These are phyloP conservation scores for Verticillium albo-atrum DNA, from an alignment of 2,329 filamentous ascomycete species.

Conservation along the genomic window DNA sequence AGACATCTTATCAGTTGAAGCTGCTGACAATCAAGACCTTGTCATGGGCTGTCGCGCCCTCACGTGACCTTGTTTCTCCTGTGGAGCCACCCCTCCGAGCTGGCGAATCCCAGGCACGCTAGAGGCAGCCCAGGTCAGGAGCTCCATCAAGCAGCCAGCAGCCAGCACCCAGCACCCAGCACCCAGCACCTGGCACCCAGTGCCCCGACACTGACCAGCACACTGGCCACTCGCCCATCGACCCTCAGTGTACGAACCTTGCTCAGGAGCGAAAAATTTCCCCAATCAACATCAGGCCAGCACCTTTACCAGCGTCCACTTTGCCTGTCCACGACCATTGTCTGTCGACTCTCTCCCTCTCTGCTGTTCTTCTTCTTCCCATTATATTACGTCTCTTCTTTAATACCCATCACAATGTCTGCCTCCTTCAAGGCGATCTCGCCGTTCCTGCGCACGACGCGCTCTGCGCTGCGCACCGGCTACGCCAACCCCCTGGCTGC, in stretches of 20 bases:
- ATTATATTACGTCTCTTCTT: constrained; percentile 15
- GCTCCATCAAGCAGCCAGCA: no score
- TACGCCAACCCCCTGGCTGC: constrained; percentile 74
- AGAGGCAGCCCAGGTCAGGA: not conserved
- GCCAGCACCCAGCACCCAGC: no score
- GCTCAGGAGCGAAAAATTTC: constrained; percentile 1
- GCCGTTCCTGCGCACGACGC: constrained; percentile 78
- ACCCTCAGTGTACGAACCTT: not conserved
- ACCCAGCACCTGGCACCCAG: no score
- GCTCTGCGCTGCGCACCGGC: constrained; percentile 65
- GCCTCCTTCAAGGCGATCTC: constrained; percentile 71
- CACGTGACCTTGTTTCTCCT: not conserved
- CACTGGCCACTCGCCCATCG: not conserved
- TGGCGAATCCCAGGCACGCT: not conserved
- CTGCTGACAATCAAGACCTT: not conserved
- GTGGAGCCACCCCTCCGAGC: not conserved
- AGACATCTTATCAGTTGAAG: no score
- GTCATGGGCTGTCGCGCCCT: not conserved
- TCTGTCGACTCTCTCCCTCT: constrained; percentile 10
- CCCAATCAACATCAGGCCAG: constrained; percentile 3
- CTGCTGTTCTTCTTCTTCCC: constrained; percentile 14
- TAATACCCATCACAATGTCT: constrained; percentile 60
- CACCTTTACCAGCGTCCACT: not conserved
- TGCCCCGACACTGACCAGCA: no score
- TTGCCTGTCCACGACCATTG: constrained; percentile 1